Conservation (phyloP, 2,329 filamentous ascomycete species). For the Anisogramma anomala region DNA sequence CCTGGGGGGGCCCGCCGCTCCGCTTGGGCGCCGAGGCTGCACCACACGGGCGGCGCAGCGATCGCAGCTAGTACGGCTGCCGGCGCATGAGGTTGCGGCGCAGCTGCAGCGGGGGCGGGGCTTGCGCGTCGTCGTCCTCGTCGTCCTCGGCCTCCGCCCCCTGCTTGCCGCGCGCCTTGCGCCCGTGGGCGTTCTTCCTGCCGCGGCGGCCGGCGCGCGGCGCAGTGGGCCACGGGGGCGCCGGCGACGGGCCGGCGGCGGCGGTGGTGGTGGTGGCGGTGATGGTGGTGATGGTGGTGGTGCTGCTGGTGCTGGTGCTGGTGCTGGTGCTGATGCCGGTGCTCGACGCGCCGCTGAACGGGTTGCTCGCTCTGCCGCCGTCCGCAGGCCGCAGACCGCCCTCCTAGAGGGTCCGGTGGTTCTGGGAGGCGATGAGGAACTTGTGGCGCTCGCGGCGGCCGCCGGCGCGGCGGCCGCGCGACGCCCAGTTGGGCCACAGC, state of each 20-base stretch:
- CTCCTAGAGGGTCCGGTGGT: slow-evolving; percentile 46
- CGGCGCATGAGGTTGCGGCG: neutral
- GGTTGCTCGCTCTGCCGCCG: neutral
- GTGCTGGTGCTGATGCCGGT: neutral
- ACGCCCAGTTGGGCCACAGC: slow-evolving; percentile 61
- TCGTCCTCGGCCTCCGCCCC: neutral
- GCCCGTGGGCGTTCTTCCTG: neutral
- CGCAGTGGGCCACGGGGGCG: too few relatives aligned
- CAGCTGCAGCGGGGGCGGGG: neutral
- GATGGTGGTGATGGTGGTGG: neutral
- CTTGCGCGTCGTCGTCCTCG: too few relatives aligned
- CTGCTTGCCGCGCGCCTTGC: neutral
- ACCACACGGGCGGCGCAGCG: too few relatives aligned
- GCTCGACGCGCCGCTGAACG: neutral
- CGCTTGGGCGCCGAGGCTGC: too few relatives aligned
- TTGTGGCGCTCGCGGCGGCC: slow-evolving; percentile 30
- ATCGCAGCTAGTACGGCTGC: slow-evolving; percentile 3
- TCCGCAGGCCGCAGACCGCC: neutral
- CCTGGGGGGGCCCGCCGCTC: too few relatives aligned
- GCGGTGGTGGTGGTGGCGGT: too few relatives aligned
- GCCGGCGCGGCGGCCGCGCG: slow-evolving; percentile 41
- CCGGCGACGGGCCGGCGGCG: too few relatives aligned
- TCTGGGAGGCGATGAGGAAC: slow-evolving; percentile 62
- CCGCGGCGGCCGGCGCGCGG: neutral
- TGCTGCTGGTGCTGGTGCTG: neutral